A percentile compares a stretch with the other conserved stretches of the same genome.
These are phyloP conservation scores for Lachnellula subtilissima DNA, from an alignment of 2,329 filamentous ascomycete species.

Conservation along the genomic window DNA sequence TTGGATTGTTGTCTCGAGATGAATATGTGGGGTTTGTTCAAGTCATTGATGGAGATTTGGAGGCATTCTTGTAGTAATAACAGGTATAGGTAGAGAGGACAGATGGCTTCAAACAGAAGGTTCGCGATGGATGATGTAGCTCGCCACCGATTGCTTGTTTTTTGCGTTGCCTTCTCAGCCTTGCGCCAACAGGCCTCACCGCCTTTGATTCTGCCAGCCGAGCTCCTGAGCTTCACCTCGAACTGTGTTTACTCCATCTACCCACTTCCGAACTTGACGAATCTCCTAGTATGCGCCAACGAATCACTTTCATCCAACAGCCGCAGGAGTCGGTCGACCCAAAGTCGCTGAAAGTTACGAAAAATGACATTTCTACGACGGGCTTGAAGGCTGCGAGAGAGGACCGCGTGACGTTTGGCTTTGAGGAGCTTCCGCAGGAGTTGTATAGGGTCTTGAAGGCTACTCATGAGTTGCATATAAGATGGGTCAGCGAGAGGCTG, in stretches of 20 bases:
- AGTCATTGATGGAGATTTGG: not conserved
- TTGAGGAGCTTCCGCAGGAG: slow-evolving; percentile 69
- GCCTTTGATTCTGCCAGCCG: slow-evolving; percentile 10
- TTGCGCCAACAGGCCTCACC: not conserved
- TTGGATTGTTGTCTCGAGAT: not conserved
- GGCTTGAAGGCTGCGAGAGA: slow-evolving; percentile 68
- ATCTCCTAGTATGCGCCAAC: slow-evolving; percentile 58
- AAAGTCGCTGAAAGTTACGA: slow-evolving; percentile 53
- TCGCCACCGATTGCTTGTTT: not conserved
- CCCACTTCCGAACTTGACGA: not conserved
- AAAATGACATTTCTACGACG: slow-evolving; percentile 49
- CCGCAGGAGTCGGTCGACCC: slow-evolving; percentile 62
- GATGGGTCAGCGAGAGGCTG: slow-evolving; percentile 62
- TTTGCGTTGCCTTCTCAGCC: slow-evolving; percentile 4
- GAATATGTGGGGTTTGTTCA: no score
- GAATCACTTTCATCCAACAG: slow-evolving; percentile 73
- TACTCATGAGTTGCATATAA: slow-evolving; percentile 69
- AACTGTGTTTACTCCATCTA: not conserved
- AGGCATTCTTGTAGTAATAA: not conserved
- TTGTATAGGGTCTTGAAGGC: slow-evolving; percentile 57
- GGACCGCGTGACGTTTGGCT: slow-evolving; percentile 68
- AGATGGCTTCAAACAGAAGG: slow-evolving; percentile 10
- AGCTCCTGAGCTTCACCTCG: slow-evolving; percentile 5
- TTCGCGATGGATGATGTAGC: slow-evolving; percentile 2
- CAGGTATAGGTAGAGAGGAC: slow-evolving; percentile 12